Evolutionary conservation across 139 green algal genomes (phyloP), one percentile per base, ranked within the genome.

Genomic region (Protoeuglena noctilucae): DNA sequence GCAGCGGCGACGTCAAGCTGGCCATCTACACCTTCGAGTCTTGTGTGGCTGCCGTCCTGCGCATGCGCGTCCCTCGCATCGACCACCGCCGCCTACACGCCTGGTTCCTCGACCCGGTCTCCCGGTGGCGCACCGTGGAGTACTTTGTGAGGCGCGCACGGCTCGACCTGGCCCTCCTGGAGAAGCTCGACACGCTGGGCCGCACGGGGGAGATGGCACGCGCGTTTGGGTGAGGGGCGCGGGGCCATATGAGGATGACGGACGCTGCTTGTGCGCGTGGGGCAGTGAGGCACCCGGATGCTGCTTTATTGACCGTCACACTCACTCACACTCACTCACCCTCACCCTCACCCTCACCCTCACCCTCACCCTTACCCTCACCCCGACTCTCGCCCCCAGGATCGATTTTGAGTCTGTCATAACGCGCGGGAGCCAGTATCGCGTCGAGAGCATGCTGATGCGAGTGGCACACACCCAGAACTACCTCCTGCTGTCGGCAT

Each of bases 401-500:
- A 96, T 98, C 48, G 90, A 97, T 77, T 95, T 97, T 65, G 89
- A 84, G 62, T 40, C 39, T 56, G 76, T 84, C 39, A 66, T 88
- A 26, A 56, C 46, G 26, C 76, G 85, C 4, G 85, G 86, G 39
- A 81, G 62, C 53, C 90, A 98, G 75, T 96, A 94, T 76, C 69
- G 90, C 0, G 90, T 98, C 53, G 90, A 98, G 72, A 79, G 60
- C 52, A 83, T 98, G 76, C 67, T 96, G 69, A 45, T 87, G 43
- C 72, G 90, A 19, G 75, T 98, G 53, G 80, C 83, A 5, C 89
- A 93, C 70, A 85, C 77, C 31, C 84, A 94, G 63, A 96, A 96
- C 80, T 94, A 90, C 66, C 57, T 98, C 6, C 54, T 79, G 28
- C 28, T 82, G 0, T 83, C 82, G 1, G 80, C 87, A 18, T 79